These are phyloP conservation scores for Didymella arachidicola DNA, from an alignment of 2,329 filamentous ascomycete genomes.

Conservation along the genomic window DNA sequence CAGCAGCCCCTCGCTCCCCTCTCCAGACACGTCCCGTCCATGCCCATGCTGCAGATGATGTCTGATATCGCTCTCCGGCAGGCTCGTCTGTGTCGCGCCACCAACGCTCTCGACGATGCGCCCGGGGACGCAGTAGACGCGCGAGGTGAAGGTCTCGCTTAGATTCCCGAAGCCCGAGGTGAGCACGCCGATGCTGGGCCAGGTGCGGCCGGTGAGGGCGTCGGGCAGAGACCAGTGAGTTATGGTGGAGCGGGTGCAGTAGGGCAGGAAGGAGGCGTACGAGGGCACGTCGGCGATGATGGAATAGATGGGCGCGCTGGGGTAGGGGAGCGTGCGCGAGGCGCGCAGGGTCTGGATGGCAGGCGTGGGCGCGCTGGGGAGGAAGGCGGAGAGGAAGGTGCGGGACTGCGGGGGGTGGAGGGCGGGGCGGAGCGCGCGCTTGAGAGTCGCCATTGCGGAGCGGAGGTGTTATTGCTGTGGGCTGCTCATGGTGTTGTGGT, in stretches of 20 bases:
- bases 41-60: slow-evolving; percentile 52
- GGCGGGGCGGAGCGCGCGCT: slow-evolving; percentile 52
- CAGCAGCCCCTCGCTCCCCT: slow-evolving; percentile 59
- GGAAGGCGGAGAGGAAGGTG: slow-evolving; percentile 56
- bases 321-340: slow-evolving; percentile 78
- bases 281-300: slow-evolving; percentile 85
- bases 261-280: slow-evolving; percentile 90
- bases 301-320: slow-evolving; percentile 73
- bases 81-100: slow-evolving; percentile 61
- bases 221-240: slow-evolving; percentile 73
- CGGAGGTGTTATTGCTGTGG: not conserved
- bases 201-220: slow-evolving; percentile 57
- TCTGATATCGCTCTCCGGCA: slow-evolving; percentile 50
- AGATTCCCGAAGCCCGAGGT: slow-evolving; percentile 86
- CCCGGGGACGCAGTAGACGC: slow-evolving; percentile 78
- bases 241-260: slow-evolving; percentile 79
- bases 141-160: slow-evolving; percentile 82
- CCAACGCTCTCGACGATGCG: slow-evolving; percentile 79
- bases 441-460: slow-evolving; percentile 37
- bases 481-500: not conserved
- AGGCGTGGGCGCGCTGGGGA: slow-evolving; percentile 48
- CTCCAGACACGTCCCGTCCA: not conserved
- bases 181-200: slow-evolving; percentile 79
- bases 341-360: slow-evolving; percentile 72
- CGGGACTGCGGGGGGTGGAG: slow-evolving; percentile 33